Conservation (phyloP, 2,329 filamentous ascomycete genomes). For the Colletotrichum sp. region DNA sequence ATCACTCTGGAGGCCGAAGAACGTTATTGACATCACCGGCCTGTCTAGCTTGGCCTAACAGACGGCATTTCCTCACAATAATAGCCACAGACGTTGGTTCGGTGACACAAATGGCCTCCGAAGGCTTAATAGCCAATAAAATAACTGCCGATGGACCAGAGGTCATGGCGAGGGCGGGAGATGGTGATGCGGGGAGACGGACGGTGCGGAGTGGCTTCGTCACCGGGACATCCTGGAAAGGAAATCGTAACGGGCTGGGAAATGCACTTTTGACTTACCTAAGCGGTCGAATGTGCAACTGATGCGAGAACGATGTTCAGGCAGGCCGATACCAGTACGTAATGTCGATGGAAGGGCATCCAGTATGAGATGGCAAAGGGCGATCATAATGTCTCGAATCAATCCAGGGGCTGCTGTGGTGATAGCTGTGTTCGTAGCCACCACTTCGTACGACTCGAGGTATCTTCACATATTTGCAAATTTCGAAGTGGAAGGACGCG, state of each 20-base stretch:
- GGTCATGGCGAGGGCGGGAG: background rate
- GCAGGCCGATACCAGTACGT: background rate
- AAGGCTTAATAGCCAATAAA: background rate
- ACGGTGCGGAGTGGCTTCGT: background rate
- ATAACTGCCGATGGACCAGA: constrained; percentile 2
- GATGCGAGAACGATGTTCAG: background rate
- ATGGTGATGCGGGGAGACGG: constrained; percentile 2
- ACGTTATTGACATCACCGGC: background rate
- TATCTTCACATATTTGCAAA: background rate
- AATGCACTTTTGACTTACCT: background rate
- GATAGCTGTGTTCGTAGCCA: background rate
- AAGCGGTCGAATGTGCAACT: background rate
- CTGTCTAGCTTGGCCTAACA: background rate
- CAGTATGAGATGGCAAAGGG: background rate
- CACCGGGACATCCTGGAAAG: background rate
- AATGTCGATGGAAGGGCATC: background rate
- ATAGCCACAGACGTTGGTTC: background rate
- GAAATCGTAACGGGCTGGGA: background rate
- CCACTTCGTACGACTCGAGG: background rate
- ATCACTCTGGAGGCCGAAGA: background rate
- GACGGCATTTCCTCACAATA: background rate
- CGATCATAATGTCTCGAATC: background rate
- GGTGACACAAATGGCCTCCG: background rate
- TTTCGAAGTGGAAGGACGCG: background rate
- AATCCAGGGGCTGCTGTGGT: background rate